Percentiles rank a stretch among this genome's conserved stretches.
phyloP scores from a whole-genome alignment of 306 rosid genomes.

The Glycine latifolia region DNA sequence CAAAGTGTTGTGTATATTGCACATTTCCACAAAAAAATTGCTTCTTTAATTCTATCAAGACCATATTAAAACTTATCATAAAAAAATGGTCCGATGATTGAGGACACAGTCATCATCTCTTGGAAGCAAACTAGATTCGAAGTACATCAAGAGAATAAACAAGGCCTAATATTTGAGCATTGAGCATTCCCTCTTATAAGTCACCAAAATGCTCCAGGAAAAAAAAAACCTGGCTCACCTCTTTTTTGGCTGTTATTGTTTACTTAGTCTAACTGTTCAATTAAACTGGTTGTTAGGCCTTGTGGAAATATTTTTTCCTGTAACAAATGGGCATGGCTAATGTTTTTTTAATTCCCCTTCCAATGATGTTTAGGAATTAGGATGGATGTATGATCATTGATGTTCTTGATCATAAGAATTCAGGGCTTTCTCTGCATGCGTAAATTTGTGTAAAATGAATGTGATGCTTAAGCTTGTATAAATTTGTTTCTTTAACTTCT shows the following conservation, averaged over 20 bases:
- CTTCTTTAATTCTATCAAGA: not conserved
- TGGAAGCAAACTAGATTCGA: not conserved
- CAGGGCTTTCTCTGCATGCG: not conserved
- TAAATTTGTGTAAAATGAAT: slow-evolving; percentile 11
- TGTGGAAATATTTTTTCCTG: not conserved
- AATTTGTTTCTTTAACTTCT: not conserved
- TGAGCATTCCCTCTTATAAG: not conserved
- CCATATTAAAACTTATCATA: not conserved
- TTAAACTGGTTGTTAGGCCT: not conserved
- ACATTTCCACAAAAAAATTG: not conserved
- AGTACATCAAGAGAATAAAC: not conserved
- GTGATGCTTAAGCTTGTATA: not conserved
- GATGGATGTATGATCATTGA: not conserved
- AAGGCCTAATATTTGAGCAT: not conserved
- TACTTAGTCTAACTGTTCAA: not conserved
- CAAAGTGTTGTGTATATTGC: not conserved
- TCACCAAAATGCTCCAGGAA: not conserved
- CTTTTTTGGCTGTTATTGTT: not conserved
- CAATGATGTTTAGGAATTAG: not conserved
- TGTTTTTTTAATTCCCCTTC: not conserved
- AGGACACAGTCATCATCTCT: not conserved
- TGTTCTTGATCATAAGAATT: not conserved
- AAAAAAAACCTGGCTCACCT: no score
- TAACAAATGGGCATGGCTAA: not conserved
- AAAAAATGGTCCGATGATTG: not conserved